Percentiles rank a stretch among this genome's conserved stretches.
phyloP scores from a whole-genome alignment of 805 yeast genomes.

The Starmera caribaea region DNA sequence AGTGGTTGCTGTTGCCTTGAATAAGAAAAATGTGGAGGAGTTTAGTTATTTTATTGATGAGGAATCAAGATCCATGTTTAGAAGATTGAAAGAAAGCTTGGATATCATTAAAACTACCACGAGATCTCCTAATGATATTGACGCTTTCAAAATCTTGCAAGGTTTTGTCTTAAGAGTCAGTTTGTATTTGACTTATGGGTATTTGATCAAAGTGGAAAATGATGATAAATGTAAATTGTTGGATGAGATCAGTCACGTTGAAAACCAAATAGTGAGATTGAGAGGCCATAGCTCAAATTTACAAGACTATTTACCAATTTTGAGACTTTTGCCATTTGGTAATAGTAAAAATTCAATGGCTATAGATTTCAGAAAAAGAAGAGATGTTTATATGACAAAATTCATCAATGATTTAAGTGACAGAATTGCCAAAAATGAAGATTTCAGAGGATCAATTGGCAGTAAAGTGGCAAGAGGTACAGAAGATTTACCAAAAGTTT shows the following conservation, averaged over 20 bases:
- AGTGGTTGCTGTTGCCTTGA: constrained; percentile 33
- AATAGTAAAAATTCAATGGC: constrained; percentile 15
- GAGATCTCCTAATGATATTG: constrained; percentile 23
- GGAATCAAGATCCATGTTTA: constrained; percentile 24
- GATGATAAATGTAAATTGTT: constrained; percentile 27
- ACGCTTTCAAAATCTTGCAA: constrained; percentile 33
- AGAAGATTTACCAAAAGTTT: constrained; percentile 14
- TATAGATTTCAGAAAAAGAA: constrained; percentile 25
- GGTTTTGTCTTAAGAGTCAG: constrained; percentile 43
- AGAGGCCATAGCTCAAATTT: constrained; percentile 49
- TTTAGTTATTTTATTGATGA: constrained; percentile 26
- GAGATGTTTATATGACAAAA: constrained; percentile 39
- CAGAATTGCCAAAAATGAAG: constrained; percentile 18
- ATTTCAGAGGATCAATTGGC: constrained; percentile 23
- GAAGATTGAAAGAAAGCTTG: constrained; percentile 10
- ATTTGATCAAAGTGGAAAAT: constrained; percentile 32
- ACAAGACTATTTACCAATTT: constrained; percentile 42
- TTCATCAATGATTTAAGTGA: constrained; percentile 23
- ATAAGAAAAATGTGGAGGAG: constrained; percentile 24
- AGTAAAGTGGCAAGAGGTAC: constrained; percentile 15
- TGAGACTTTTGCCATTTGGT: constrained; percentile 23
- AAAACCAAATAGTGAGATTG: constrained; percentile 43
- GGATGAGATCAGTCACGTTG: constrained; percentile 45
- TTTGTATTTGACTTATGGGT: constrained; percentile 42
- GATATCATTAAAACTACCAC: constrained; percentile 6